phyloP scores from a whole-genome alignment of 257 asterid species.

The Eucommia ulmoides region DNA sequence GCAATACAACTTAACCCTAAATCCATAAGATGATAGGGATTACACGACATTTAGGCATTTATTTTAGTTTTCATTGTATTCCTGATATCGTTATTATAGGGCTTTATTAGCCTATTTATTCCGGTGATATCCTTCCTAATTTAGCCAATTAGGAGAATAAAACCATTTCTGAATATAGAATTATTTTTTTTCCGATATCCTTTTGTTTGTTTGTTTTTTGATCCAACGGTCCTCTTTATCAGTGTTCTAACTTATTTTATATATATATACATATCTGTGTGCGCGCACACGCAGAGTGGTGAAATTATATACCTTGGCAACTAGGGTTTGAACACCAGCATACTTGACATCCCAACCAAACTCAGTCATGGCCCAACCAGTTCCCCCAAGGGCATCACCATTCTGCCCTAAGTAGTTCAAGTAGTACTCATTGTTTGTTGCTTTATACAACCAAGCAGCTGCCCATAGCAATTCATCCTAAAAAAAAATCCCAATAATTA shows the following conservation, averaged over 20 bases:
- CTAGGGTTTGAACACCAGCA: slow-evolving; percentile 3
- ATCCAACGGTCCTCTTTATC: neutral
- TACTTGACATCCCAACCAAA: slow-evolving; percentile 3
- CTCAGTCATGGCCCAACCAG: neutral
- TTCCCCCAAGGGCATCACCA: slow-evolving; percentile 1
- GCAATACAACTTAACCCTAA: no score
- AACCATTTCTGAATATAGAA: neutral
- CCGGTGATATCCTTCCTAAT: no score
- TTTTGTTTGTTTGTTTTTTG: neutral
- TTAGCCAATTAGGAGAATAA: no score
- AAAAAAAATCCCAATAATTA: neutral
- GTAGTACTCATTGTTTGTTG: slow-evolving; percentile 9
- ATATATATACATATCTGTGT: no score
- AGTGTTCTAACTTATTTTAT: no score
- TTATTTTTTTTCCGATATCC: neutral
- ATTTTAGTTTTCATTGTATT: no score
- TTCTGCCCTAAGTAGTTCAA: neutral
- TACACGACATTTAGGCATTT: no score
- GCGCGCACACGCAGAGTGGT: neutral
- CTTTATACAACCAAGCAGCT: slow-evolving; percentile 15
- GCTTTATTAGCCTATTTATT: no score
- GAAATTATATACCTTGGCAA: neutral
- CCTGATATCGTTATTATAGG: no score
- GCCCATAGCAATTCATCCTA: slow-evolving; percentile 19
- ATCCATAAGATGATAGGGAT: no score